phyloP scores from a whole-genome alignment of 2,329 filamentous ascomycete species.

The Pestalotiopsis sp. region DNA sequence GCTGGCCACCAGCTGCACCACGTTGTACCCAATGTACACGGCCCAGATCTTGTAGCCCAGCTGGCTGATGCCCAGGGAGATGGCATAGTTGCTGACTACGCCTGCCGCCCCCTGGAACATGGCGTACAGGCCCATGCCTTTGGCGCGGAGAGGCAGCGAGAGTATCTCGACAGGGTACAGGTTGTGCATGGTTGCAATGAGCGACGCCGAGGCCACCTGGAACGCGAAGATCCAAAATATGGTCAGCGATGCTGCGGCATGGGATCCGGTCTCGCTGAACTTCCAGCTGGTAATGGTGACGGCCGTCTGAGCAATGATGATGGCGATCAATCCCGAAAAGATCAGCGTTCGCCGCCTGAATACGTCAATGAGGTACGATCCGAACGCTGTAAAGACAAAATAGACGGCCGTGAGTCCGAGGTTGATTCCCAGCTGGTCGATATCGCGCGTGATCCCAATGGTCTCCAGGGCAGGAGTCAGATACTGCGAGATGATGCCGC shows the following conservation, averaged over 20 bases:
- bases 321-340: slow-evolving; percentile 43
- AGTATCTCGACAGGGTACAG: slow-evolving; percentile 48
- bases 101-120: slow-evolving; percentile 47
- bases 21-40: slow-evolving; percentile 53
- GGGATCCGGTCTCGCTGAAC: slow-evolving; percentile 34
- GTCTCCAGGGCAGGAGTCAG: slow-evolving; percentile 42
- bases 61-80: slow-evolving; percentile 47
- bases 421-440: slow-evolving; percentile 43
- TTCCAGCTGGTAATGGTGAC: slow-evolving; percentile 52
- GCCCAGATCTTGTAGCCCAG: slow-evolving; percentile 54
- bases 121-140: slow-evolving; percentile 47
- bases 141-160: slow-evolving; percentile 44
- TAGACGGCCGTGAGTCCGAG: slow-evolving; percentile 46
- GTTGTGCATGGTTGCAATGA: slow-evolving; percentile 52
- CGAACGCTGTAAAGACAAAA: slow-evolving; percentile 47
- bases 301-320: slow-evolving; percentile 46
- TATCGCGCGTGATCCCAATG: slow-evolving; percentile 39
- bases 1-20: slow-evolving; percentile 44
- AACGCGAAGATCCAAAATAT: slow-evolving; percentile 51
- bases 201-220: slow-evolving; percentile 46
- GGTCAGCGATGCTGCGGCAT: slow-evolving; percentile 41
- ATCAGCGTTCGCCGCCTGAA: slow-evolving; percentile 46
- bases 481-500: slow-evolving; percentile 47
- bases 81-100: slow-evolving; percentile 47
- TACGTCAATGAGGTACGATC: slow-evolving; percentile 44